Conservation (phyloP, 768 basidiomycete genomes). For the Tremella mesenterica region DNA sequence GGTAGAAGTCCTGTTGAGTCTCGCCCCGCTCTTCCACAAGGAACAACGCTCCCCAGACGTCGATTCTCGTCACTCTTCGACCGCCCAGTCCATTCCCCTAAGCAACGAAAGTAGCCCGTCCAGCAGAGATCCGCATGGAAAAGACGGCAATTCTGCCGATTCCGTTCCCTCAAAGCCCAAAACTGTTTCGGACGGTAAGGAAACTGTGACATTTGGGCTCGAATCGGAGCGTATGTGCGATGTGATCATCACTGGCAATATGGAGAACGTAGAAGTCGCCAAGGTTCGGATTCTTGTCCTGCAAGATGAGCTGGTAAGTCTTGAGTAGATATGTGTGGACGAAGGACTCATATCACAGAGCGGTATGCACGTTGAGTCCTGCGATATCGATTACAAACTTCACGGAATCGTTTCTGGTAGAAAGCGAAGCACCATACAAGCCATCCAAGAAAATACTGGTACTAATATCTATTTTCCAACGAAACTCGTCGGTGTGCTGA, state of each 20-base stretch:
- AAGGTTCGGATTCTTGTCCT: constrained; percentile 84
- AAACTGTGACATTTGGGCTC: constrained; percentile 71
- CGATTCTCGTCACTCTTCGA: background rate
- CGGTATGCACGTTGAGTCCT: constrained; percentile 78
- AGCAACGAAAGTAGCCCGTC: constrained; percentile 53
- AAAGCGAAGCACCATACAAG: constrained; percentile 75
- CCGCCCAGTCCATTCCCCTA: background rate
- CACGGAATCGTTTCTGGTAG: constrained; percentile 85
- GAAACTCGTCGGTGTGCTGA: constrained; percentile 74
- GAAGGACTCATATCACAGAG: constrained; percentile 51
- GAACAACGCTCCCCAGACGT: background rate
- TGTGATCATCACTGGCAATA: constrained; percentile 72
- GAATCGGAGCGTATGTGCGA: constrained; percentile 93
- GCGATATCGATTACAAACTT: constrained; percentile 90
- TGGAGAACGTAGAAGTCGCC: constrained; percentile 83
- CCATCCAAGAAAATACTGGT: constrained; percentile 92
- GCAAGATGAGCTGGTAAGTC: constrained; percentile 82
- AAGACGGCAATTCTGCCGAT: constrained; percentile 36
- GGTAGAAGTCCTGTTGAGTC: too few species aligned
- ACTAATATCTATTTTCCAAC: constrained; percentile 95
- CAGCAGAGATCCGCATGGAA: constrained; percentile 41
- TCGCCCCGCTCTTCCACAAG: constrained; percentile 6
- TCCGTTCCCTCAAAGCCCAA: constrained; percentile 50
- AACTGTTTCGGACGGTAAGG: too few species aligned
- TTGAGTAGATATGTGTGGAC: background rate